phyloP scores from a whole-genome alignment of 192 early-diverging fungal genomes.

The Backusella mclennaniae region DNA sequence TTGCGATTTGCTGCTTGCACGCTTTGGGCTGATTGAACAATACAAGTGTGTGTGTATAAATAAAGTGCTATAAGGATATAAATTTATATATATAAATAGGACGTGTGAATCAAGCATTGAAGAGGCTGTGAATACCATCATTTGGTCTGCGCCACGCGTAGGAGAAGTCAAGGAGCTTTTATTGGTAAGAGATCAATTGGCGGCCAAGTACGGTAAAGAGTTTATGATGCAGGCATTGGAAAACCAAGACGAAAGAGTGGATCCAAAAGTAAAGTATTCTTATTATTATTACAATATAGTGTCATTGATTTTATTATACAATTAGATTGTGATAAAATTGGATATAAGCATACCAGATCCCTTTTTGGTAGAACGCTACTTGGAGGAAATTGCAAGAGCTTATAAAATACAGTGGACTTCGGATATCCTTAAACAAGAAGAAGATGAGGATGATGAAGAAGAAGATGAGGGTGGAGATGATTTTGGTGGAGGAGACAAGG shows the following conservation, averaged over 20 bases:
- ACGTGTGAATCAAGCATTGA: constrained; percentile 77
- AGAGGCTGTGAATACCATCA: constrained; percentile 89
- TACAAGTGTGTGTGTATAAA: constrained; percentile 46
- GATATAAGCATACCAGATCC: constrained; percentile 72
- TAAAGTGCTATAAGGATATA: background rate
- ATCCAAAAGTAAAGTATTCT: constrained; percentile 54
- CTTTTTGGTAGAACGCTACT: constrained; percentile 79
- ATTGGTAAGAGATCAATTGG: constrained; percentile 74
- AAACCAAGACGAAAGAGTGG: constrained; percentile 72
- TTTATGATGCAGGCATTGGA: constrained; percentile 73
- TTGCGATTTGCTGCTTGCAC: constrained; percentile 85
- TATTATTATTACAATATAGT: too few species aligned
- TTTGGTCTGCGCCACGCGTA: constrained; percentile 86
- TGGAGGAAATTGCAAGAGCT: constrained; percentile 84
- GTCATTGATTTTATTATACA: background rate
- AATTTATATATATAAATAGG: constrained; percentile 26
- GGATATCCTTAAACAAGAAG: constrained; percentile 42
- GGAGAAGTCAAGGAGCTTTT: constrained; percentile 81
- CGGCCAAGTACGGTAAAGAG: constrained; percentile 81
- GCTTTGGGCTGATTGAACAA: constrained; percentile 85
- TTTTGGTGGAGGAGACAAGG: constrained; percentile 7
- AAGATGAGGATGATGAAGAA: constrained; percentile 23
- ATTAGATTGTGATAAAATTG: constrained; percentile 85
- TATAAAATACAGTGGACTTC: constrained; percentile 75
- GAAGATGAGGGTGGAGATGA: constrained; percentile 10